Conservation (phyloP, 768 basidiomycete species). For the Hypsizygus marmoreus region DNA sequence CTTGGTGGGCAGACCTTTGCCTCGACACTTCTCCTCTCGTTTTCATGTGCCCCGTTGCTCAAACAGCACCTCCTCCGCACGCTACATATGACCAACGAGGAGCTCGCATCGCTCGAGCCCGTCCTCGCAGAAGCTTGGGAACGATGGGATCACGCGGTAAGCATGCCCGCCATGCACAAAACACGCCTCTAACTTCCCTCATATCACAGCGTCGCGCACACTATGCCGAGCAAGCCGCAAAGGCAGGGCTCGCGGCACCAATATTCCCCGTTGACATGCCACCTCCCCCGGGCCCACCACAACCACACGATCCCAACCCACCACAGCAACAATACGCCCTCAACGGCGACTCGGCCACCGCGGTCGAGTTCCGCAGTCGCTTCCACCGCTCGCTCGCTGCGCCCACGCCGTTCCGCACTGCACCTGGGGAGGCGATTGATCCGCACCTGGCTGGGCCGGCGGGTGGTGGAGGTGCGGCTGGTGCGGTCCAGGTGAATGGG, state of each 20-base stretch:
- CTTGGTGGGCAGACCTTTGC: conserved; percentile 79
- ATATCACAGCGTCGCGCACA: conserved; percentile 39
- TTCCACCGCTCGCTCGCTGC: conserved; percentile 63
- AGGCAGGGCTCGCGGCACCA: conserved; percentile 29
- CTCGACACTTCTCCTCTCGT: conserved; percentile 72
- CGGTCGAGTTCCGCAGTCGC: conserved; percentile 63
- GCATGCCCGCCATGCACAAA: too few species aligned
- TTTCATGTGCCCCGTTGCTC: conserved; percentile 71
- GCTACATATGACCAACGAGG: conserved; percentile 76
- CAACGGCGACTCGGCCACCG: conserved; percentile 25
- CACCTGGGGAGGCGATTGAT: conserved; percentile 34
- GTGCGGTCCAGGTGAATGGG: neutral
- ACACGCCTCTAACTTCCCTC: conserved; percentile 1
- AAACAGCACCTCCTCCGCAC: conserved; percentile 76
- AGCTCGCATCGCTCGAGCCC: conserved; percentile 76
- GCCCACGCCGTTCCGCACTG: conserved; percentile 56
- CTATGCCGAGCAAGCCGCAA: conserved; percentile 42
- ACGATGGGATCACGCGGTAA: conserved; percentile 80
- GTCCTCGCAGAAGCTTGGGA: conserved; percentile 86
- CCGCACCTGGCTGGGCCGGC: conserved; percentile 26
- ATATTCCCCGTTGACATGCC: conserved; percentile 6
- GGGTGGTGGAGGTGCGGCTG: neutral
- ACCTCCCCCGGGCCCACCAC: conserved; percentile 26
- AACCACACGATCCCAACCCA: conserved; percentile 26
- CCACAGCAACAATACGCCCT: conserved; percentile 19